These are phyloP conservation scores for Kwoniella europaea DNA, from an alignment of 768 basidiomycete genomes.

Conservation along the genomic window DNA sequence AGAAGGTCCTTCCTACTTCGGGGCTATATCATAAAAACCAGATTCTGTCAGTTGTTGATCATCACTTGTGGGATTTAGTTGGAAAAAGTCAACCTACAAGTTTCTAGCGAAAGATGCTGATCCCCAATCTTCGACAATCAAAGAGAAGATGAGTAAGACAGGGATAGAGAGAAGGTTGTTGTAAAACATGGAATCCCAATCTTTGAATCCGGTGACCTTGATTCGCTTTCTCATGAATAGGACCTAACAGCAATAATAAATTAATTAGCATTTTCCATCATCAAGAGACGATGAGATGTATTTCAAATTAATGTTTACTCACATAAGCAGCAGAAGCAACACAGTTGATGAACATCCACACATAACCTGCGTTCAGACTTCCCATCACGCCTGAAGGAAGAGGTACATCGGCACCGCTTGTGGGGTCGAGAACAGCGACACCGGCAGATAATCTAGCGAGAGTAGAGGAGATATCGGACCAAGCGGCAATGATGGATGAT, in stretches of 20 bases:
- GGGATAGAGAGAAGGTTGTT: constrained; percentile 96
- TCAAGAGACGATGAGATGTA: not conserved
- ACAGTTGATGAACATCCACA: constrained; percentile 97
- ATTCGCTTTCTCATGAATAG: constrained; percentile 95
- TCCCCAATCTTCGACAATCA: constrained; percentile 89
- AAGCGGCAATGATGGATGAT: constrained; percentile 96
- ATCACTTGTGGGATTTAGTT: not conserved
- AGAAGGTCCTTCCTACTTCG: constrained; percentile 72
- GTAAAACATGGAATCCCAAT: constrained; percentile 99
- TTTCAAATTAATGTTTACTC: constrained; percentile 53
- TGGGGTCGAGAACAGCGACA: constrained; percentile 50
- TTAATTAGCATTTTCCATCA: not conserved
- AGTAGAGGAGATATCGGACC: constrained; percentile 75
- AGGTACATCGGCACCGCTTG: constrained; percentile 53
- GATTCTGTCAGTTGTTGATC: not conserved
- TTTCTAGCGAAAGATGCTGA: constrained; percentile 74
- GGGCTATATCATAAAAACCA: constrained; percentile 66
- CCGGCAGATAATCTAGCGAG: constrained; percentile 47
- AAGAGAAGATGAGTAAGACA: constrained; percentile 77
- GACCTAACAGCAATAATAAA: constrained; percentile 64
- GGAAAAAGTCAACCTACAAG: constrained; percentile 70
- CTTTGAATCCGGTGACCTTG: constrained; percentile 91
- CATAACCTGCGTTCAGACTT: constrained; percentile 78
- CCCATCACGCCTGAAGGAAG: constrained; percentile 54
- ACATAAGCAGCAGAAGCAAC: constrained; percentile 87